These are phyloP conservation scores for Echium plantagineum DNA, from an alignment of 257 asterid genomes.

Conservation along the genomic window DNA sequence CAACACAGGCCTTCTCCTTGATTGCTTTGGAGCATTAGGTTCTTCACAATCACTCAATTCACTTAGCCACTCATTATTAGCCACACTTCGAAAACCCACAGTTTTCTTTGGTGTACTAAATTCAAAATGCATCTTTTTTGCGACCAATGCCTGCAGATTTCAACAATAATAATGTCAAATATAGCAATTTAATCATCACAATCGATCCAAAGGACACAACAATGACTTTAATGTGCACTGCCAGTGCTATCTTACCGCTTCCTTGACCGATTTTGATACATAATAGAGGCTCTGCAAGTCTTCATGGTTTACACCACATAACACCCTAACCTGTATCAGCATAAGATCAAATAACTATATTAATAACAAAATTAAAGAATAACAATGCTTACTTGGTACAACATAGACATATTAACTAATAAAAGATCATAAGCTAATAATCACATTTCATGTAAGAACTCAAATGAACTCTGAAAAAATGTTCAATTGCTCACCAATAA, in stretches of 20 bases:
- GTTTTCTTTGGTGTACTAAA: constrained; percentile 58
- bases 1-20: constrained; percentile 27
- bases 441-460: too few relatives aligned
- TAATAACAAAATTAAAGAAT: neutral
- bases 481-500: constrained; percentile 32
- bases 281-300: constrained; percentile 54
- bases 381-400: neutral
- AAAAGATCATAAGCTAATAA: too few relatives aligned
- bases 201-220: neutral
- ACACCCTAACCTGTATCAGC: constrained; percentile 39
- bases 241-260: constrained; percentile 35
- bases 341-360: neutral
- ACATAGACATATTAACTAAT: too few relatives aligned
- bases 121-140: constrained; percentile 52
- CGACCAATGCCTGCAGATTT: constrained; percentile 45
- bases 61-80: constrained; percentile 11
- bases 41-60: constrained; percentile 28
- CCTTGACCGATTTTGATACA: constrained; percentile 48
- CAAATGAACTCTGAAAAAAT: too few relatives aligned
- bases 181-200: neutral
- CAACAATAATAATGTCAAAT: neutral
- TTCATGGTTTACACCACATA: constrained; percentile 81
- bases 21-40: constrained; percentile 57
- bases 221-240: neutral
- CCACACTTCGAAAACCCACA: constrained; percentile 15